Evolutionary conservation across 805 yeast species (phyloP), one percentile per base, ranked within the genome.

Genomic region (Priceomyces haplophilus): DNA sequence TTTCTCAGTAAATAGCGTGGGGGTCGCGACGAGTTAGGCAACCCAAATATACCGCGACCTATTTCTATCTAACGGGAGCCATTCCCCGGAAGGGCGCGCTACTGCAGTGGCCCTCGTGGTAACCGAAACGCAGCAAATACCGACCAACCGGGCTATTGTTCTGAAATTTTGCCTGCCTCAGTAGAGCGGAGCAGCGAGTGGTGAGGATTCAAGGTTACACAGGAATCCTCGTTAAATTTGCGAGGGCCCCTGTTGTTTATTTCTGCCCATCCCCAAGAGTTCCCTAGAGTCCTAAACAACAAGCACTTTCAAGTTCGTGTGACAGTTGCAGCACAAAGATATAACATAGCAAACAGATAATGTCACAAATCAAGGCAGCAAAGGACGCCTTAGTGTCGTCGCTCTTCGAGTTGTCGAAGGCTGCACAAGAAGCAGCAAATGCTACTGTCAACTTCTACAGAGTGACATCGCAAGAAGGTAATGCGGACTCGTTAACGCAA

Each of bases 401-500:
- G 1, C 75, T 89, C 47, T 85, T 83, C 55, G 90, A 85, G 59
- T 77, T 89, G 42, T 81, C 93, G 34, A 87, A 82, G 57, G 88
- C 95, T n/a, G 91, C 96, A 29, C 80, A 78, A 49, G 90, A 85
- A 44, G 88, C 91, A 41, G 88, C 96, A 21, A 65, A 80, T 24
- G 91, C 95, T 18, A 79, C 90, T 25, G 79, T 87, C 46, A 82
- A 82, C 56, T 85, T 85, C 66, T 82, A 83, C 73, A 81, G 83
- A 56, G 69, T 76, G 24, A 58, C 78, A 12, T 13, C 57, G 21
- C 64, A 62, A 8, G 75, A 75, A 40, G 78, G 71, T 37, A 62
- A 55, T 36, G 53, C 76, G 32, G 76, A 72, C 52, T 56, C 57
- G 47, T 62, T 67, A 47, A 52, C 55, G 40, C 53, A 50, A n/a